Base-by-base conservation (phyloP, 257 asterid genomes). In the Petunia axillaris region DNA sequence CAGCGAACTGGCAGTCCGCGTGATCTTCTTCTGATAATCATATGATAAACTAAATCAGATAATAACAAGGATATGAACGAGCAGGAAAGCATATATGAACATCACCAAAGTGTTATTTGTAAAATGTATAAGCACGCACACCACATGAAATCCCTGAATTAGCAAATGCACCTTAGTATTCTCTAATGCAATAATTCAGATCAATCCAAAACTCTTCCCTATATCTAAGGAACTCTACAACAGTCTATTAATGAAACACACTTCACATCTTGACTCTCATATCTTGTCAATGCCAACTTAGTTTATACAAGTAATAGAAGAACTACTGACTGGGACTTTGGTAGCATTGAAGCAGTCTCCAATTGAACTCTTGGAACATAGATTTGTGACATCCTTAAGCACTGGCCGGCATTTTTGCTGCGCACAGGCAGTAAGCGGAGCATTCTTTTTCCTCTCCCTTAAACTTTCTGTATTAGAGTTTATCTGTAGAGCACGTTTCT, bases 341-440 rank as follows among this genome's bases (percentile, higher is more conserved):
- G 90, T 64, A 74, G 88, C 91, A 78, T 80, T 82, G 58, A 81
- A 84, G 90, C 89, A 84, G 82, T 87, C 90, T 53, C 64, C 74
- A 79, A 82, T 81, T 79, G 91, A 86, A 54, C 81, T 88, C 44
- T 84, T 88, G 84, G 94, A 87, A 25, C 77, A 68, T 82, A 89
- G 79, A 82, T 95, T 93, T 79, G 98, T 93, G 71, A 95, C 93
- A 89, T 92, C 98, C 83, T 88, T 89, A 68, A 95, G 97, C 79
- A 89, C 93, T 40, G 93, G 89, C 80, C 97, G 87, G 81, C 80
- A 92, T 93, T 95, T 95, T 40, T 52, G 88, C 82, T 52, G 91
- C 78, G 76, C 85, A 73, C 81, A 76, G 40, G 80, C 25, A 68
- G 84, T 74, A 85, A 79, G 78, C 50, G 64, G 77, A 40, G 85